Conservation (phyloP, 805 yeast species). For the Clavispora vitiphila region DNA sequence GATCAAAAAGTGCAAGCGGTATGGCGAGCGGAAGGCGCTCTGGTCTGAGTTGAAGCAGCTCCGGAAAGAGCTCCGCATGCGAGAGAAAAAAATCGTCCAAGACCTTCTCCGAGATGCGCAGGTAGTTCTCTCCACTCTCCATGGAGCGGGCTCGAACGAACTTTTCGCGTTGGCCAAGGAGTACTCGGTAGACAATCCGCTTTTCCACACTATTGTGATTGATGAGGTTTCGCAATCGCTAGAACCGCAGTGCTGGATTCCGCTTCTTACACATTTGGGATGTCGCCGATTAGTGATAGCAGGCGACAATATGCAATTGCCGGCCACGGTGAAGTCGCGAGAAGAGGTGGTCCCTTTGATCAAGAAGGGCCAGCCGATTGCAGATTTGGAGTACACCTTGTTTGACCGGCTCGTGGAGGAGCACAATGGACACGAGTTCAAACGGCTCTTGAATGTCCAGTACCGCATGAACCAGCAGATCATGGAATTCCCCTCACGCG, state of each 20-base stretch:
- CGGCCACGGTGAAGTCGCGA: conserved; percentile 76
- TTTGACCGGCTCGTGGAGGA: conserved; percentile 69
- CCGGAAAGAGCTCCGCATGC: conserved; percentile 58
- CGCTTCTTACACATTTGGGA: conserved; percentile 61
- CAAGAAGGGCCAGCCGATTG: conserved; percentile 26
- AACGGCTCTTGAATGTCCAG: conserved; percentile 64
- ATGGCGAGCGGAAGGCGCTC: conserved; percentile 57
- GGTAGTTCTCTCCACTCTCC: conserved; percentile 79
- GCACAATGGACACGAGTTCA: conserved; percentile 41
- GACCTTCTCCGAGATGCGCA: conserved; percentile 56
- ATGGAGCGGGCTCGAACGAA: conserved; percentile 78
- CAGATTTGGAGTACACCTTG: conserved; percentile 58
- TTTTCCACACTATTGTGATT: conserved; percentile 78
- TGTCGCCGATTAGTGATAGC: conserved; percentile 67
- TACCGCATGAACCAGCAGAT: conserved; percentile 81
- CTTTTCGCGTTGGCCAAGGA: conserved; percentile 47
- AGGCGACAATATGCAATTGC: conserved; percentile 88
- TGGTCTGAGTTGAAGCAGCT: conserved; percentile 67
- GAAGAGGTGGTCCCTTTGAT: conserved; percentile 16
- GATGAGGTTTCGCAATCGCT: conserved; percentile 94
- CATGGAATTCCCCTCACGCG: conserved; percentile 68
- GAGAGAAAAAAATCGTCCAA: conserved; percentile 61
- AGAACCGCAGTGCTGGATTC: conserved; percentile 97
- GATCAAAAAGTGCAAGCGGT: conserved; percentile 57
- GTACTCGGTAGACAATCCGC: conserved; percentile 22